These are phyloP conservation scores for Paragyromitra xinjiangensis DNA, from an alignment of 495 filamentous ascomycete species.

Conservation along the genomic window DNA sequence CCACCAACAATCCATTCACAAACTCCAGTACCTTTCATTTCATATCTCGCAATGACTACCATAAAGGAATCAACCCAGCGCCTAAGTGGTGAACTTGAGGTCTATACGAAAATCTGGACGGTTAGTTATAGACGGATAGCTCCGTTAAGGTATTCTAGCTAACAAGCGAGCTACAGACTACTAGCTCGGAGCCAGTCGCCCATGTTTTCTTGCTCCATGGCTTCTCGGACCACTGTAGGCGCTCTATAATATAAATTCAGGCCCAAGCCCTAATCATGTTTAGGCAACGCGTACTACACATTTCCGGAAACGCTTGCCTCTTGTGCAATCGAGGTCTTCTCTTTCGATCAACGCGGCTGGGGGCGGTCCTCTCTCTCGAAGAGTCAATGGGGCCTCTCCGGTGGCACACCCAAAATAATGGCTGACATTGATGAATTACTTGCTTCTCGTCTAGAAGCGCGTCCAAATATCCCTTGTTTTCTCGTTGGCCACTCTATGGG, in stretches of 20 bases:
- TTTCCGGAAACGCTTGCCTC: conserved; percentile 74
- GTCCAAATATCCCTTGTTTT: conserved; percentile 70
- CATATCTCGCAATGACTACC: conserved; percentile 25
- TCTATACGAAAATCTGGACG: conserved; percentile 89
- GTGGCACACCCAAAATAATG: conserved; percentile 74
- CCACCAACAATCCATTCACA: conserved; percentile 1
- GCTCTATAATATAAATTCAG: conserved; percentile 41
- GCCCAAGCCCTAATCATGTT: conserved; percentile 2
- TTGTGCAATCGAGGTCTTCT: conserved; percentile 75
- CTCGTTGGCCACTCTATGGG: conserved; percentile 87
- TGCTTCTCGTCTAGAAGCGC: conserved; percentile 57
- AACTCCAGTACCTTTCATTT: background rate
- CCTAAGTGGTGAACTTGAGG: conserved; percentile 64
- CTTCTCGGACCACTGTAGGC: conserved; percentile 77
- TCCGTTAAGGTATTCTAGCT: conserved; percentile 11
- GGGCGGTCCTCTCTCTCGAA: conserved; percentile 63
- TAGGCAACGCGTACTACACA: conserved; percentile 71
- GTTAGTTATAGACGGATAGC: conserved; percentile 62
- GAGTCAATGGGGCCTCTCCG: conserved; percentile 71
- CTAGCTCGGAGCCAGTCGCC: conserved; percentile 65
- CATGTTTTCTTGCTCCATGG: conserved; percentile 83
- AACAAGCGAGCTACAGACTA: conserved; percentile 61
- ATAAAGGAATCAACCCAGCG: conserved; percentile 34
- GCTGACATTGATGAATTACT: conserved; percentile 80
- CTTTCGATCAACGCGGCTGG: conserved; percentile 82